Percentiles rank a stretch among this genome's conserved stretches.
Evolutionary conservation across 352 stramenopile species (phyloP).

Genomic region (Phytophthora crassamura): DNA sequence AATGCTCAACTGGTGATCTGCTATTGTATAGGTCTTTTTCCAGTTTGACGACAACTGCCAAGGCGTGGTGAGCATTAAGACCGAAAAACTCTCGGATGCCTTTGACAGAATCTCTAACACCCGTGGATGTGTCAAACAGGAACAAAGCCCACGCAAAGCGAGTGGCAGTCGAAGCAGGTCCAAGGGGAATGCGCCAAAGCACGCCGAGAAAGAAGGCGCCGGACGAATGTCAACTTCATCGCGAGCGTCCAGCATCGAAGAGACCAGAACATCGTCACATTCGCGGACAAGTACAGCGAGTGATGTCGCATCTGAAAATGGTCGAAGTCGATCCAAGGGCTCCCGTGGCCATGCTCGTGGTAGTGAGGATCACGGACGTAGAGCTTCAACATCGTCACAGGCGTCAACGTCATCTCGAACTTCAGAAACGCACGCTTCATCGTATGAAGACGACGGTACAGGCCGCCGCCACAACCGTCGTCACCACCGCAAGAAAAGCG

Average conservation of each 20-base stretch:
- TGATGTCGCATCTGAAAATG: constrained; percentile 10
- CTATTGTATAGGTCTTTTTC: constrained; percentile 50
- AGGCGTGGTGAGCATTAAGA: constrained; percentile 48
- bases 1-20: neutral
- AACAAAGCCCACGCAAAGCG: constrained; percentile 37
- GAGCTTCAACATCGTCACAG: constrained; percentile 29
- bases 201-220: constrained; percentile 6
- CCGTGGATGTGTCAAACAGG: constrained; percentile 13
- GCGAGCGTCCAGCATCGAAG: constrained; percentile 9
- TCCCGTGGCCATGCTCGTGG: constrained; percentile 9
- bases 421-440: constrained; percentile 6
- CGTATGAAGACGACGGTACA: constrained; percentile 1
- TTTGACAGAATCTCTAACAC: neutral
- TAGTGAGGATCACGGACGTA: constrained; percentile 21
- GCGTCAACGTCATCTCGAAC: constrained; percentile 6
- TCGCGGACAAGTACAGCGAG: constrained; percentile 6
- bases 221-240: constrained; percentile 16
- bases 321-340: constrained; percentile 24
- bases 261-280: constrained; percentile 8
- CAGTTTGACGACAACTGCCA: constrained; percentile 71
- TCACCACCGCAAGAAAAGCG: constrained; percentile 23
- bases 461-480: constrained; percentile 6
- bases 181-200: constrained; percentile 18
- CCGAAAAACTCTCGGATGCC: neutral
- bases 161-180: constrained; percentile 33